phyloP scores from a whole-genome alignment of 257 asterid genomes.

The Eucommia ulmoides region DNA sequence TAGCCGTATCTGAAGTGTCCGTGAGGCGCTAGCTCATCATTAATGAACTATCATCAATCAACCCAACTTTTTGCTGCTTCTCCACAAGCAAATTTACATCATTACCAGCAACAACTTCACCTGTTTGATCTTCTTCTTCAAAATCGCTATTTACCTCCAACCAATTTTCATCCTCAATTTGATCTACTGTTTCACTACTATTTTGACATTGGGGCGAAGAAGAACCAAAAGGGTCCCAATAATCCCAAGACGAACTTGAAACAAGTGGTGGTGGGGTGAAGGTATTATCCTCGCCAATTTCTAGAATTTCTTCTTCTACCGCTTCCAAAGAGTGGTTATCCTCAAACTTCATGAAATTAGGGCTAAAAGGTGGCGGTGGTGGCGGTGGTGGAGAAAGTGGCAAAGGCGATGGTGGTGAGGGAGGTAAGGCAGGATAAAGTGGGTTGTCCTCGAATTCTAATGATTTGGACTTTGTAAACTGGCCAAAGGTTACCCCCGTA shows the following conservation, averaged over 20 bases:
- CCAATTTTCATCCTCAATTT: conserved; percentile 56
- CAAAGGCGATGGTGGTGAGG: conserved; percentile 61
- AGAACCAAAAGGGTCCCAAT: conserved; percentile 54
- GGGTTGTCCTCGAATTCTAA: conserved; percentile 52
- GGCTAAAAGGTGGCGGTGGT: conserved; percentile 61
- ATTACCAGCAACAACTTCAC: conserved; percentile 9
- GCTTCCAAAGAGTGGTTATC: conserved; percentile 11
- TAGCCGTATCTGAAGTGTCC: conserved; percentile 46
- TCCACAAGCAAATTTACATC: conserved; percentile 13
- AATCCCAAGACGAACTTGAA: conserved; percentile 46
- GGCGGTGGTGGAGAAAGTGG: conserved; percentile 81
- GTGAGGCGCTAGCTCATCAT: conserved; percentile 41
- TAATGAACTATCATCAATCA: conserved; percentile 38
- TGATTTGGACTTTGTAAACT: conserved; percentile 69
- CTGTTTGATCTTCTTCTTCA: conserved; percentile 32
- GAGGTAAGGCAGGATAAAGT: conserved; percentile 35
- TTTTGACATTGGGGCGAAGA: conserved; percentile 18
- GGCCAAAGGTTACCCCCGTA: conserved; percentile 75
- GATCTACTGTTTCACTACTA: conserved; percentile 21
- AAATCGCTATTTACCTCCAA: conserved; percentile 51
- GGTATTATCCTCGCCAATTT: conserved; percentile 28
- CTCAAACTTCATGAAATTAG: conserved; percentile 30
- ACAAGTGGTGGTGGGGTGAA: conserved; percentile 46
- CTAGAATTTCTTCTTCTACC: conserved; percentile 33
- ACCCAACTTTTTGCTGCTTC: conserved; percentile 20